Base-by-base conservation (phyloP, 768 basidiomycete species). In the Hericium alpestre region DNA sequence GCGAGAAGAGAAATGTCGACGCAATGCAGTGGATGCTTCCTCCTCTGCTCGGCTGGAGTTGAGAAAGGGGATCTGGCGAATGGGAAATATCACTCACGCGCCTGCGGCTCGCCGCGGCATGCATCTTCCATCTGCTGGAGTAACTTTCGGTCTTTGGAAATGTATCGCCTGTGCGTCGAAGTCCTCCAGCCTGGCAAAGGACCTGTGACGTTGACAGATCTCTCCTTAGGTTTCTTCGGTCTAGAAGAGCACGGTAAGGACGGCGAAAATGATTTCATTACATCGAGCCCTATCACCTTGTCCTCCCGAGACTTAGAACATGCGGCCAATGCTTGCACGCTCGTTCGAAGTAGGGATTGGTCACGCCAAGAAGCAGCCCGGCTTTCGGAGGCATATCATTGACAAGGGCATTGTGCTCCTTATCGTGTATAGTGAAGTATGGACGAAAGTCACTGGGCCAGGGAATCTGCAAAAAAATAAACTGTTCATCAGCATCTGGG, bases 391-490 rank as follows among this genome's bases (percentile, higher is more conserved):
- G 80, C 32, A 88, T 80, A 59, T 84, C 84, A 67, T 91, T 93
- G 46, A 96, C 84, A 12, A 99, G 69, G 1, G 77, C 65, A 3
- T 77, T 63, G 60, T 87, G 83, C 58, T 96, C 93, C n/a, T 79
- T 79, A 65, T 97, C 95, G 67, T 97, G 95, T 64, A 99, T 93
- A 15, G 95, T 96, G 62, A 97, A 89, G 69, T 95, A 99, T 0
- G 95, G 95, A 9, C 95, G 80, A 64, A 91, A 82, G 65, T 99
- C 94, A 1, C 82, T 82, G 0, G 86, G 81, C 8, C 90, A 75
- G 3, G 93, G 91, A 32, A 95, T 84, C 91, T 93, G 58, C 46
- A 37, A 40, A 37, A 10, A 58, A 11, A 51, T 23, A 47, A 46
- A 50, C 41, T 11, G 8, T 23, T 20, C 4, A 46, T 40, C 9